phyloP scores from a whole-genome alignment of 1,139 yeast genomes.

The Hansenula sp. region DNA sequence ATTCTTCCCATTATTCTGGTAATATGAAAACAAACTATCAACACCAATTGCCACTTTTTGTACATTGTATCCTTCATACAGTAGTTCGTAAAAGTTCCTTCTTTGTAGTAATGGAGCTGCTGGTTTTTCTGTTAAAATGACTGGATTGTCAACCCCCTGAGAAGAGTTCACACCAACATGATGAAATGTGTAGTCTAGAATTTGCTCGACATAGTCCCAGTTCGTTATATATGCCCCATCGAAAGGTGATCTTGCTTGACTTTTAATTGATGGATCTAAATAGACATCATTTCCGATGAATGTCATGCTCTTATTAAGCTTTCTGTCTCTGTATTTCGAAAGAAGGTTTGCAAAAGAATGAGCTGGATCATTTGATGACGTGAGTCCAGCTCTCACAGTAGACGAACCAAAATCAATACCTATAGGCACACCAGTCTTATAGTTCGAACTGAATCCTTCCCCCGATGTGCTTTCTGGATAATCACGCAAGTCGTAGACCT shows the following conservation, averaged over 20 bases:
- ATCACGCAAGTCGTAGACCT: constrained; percentile 17
- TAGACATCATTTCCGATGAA: constrained; percentile 81
- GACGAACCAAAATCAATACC: constrained; percentile 80
- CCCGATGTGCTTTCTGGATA: constrained; percentile 17
- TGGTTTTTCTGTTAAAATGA: constrained; percentile 75
- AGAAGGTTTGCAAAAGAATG: constrained; percentile 66
- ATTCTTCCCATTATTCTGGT: constrained; percentile 37
- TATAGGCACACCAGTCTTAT: constrained; percentile 60
- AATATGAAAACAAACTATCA: constrained; percentile 74
- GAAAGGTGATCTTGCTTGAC: constrained; percentile 72
- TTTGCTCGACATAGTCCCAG: constrained; percentile 86
- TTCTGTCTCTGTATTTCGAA: constrained; percentile 77
- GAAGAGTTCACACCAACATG: constrained; percentile 65
- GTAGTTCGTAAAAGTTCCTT: constrained; percentile 66
- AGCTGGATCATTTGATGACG: constrained; percentile 47
- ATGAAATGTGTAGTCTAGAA: constrained; percentile 78
- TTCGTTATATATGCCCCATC: constrained; percentile 85
- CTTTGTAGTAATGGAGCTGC: constrained; percentile 72
- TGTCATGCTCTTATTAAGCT: constrained; percentile 56
- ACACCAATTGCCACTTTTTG: constrained; percentile 79
- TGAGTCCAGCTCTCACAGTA: constrained; percentile 68
- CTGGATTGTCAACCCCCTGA: constrained; percentile 66
- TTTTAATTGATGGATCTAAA: constrained; percentile 63
- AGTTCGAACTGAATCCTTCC: constrained; percentile 52
- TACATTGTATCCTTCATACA: constrained; percentile 76